phyloP scores from a whole-genome alignment of 1,284 basidiomycete species.

The Ustilago bromivora region DNA sequence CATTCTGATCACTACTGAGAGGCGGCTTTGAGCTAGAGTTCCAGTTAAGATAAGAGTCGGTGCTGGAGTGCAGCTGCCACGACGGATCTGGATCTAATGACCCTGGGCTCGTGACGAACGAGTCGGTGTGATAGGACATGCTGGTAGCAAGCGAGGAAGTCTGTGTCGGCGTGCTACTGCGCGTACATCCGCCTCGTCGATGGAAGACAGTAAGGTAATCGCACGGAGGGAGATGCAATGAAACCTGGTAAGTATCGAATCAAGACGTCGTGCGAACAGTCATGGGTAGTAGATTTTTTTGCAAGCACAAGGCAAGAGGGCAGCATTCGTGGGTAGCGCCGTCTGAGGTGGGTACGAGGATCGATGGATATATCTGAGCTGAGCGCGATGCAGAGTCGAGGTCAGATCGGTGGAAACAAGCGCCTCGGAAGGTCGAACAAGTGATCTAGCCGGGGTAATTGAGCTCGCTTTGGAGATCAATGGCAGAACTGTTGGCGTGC shows the following conservation, averaged over 20 bases:
- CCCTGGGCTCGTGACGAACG: constrained; percentile 28
- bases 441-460: background rate
- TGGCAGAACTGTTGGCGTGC: background rate
- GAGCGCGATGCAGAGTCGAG: background rate
- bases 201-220: background rate
- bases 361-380: background rate
- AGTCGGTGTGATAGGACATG: constrained; percentile 40
- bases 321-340: constrained; percentile 1
- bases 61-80: constrained; percentile 48
- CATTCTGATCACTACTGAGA: constrained; percentile 1
- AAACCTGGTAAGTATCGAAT: background rate
- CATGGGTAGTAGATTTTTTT: background rate
- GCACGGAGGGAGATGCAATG: background rate
- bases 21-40: constrained; percentile 21
- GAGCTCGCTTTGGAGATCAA: background rate
- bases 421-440: background rate
- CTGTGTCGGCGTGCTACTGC: background rate
- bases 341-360: too few relatives aligned
- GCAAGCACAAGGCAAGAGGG: background rate
- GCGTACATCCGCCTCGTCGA: constrained; percentile 8
- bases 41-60: constrained; percentile 47
- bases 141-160: constrained; percentile 9
- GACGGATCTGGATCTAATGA: constrained; percentile 19
- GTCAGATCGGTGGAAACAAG: too few relatives aligned
- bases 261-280: background rate